Percentiles rank a stretch among this genome's conserved stretches.
These are phyloP conservation scores for Dactylellina cionopaga DNA, from an alignment of 2,329 filamentous ascomycete species.

Conservation along the genomic window DNA sequence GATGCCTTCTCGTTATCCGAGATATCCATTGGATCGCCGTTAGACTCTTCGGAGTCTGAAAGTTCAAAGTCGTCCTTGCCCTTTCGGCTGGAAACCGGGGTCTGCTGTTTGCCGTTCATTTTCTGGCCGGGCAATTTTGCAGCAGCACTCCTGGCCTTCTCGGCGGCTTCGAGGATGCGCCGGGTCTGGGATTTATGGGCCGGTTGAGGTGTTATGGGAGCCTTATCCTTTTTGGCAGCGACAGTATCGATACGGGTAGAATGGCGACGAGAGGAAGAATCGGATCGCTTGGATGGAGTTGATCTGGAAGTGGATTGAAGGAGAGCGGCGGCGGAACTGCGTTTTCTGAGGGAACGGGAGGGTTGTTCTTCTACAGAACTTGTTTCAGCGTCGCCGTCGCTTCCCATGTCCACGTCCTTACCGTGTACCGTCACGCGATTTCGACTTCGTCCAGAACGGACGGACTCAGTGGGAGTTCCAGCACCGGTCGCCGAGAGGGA, in stretches of 20 bases:
- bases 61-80: conserved; percentile 42
- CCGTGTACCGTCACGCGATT: conserved; percentile 52
- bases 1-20: conserved; percentile 40
- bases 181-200: conserved; percentile 44
- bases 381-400: conserved; percentile 44
- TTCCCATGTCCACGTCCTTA: conserved; percentile 52
- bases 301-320: conserved; percentile 39
- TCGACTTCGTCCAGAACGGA: conserved; percentile 37
- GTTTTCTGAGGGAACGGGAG: conserved; percentile 41
- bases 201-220: conserved; percentile 36
- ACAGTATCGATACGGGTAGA: conserved; percentile 50
- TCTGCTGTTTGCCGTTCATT: conserved; percentile 43
- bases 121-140: conserved; percentile 41
- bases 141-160: conserved; percentile 46
- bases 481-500: conserved; percentile 49
- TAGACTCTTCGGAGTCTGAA: conserved; percentile 43
- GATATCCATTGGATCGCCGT: conserved; percentile 50
- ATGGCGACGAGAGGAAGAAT: conserved; percentile 40
- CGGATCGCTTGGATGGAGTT: conserved; percentile 46
- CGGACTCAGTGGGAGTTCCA: conserved; percentile 45
- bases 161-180: conserved; percentile 42
- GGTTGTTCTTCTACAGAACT: conserved; percentile 44
- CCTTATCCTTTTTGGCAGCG: conserved; percentile 47
- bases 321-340: conserved; percentile 49
- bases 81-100: conserved; percentile 25